Evolutionary conservation across 768 basidiomycete species (phyloP).

Genomic region (Kwoniella sp.): DNA sequence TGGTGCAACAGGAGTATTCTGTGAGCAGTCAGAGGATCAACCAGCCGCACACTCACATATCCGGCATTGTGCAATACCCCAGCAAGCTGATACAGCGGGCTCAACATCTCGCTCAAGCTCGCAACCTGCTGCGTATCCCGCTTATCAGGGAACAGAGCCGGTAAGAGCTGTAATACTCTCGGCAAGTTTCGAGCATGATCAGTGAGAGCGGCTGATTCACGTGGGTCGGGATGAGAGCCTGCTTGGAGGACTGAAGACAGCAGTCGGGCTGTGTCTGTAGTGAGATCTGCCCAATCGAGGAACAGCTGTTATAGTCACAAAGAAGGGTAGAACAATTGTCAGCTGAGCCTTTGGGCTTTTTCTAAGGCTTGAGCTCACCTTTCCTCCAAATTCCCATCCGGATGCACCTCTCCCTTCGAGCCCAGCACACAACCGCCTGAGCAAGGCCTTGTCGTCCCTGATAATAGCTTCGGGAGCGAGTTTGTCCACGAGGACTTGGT

Average conservation of each 20-base stretch:
- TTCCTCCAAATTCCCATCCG: constrained; percentile 80
- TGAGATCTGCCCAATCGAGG: constrained; percentile 9
- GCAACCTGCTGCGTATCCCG: constrained; percentile 43
- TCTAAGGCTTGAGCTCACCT: too few relatives aligned
- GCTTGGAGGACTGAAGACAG: constrained; percentile 16
- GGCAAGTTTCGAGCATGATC: constrained; percentile 28
- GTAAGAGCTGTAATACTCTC: constrained; percentile 39
- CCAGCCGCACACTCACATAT: constrained; percentile 23
- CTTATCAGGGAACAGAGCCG: constrained; percentile 42
- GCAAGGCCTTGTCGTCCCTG: constrained; percentile 65
- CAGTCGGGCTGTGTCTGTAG: constrained; percentile 7
- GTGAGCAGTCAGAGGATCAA: too few relatives aligned
- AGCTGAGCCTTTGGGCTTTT: too few relatives aligned
- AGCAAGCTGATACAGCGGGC: constrained; percentile 39
- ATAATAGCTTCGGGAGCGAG: constrained; percentile 86
- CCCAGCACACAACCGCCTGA: constrained; percentile 69
- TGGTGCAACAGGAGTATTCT: too few relatives aligned
- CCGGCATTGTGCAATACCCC: constrained; percentile 30
- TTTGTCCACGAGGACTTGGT: constrained; percentile 79
- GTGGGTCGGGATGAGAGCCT: constrained; percentile 16
- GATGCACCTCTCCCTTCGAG: constrained; percentile 67
- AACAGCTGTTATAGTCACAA: constrained; percentile 7
- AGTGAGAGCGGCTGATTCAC: constrained; percentile 17
- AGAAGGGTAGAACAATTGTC: too few relatives aligned
- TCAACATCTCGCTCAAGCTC: constrained; percentile 45